Conservation (phyloP, 2,329 filamentous ascomycete species). For the Bipolaris zeicola region DNA sequence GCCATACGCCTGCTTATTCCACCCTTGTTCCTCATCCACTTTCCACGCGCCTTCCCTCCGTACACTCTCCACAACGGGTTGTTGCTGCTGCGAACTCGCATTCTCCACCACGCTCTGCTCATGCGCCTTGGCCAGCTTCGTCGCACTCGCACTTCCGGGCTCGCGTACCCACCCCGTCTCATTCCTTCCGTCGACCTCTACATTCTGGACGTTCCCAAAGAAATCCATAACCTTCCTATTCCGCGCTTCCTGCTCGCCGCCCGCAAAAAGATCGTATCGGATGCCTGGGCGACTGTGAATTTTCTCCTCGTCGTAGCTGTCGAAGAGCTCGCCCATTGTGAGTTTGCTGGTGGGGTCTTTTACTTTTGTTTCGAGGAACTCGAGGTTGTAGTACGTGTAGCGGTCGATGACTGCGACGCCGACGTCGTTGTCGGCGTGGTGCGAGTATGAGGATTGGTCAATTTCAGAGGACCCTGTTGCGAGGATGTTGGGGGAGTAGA, state of each 20-base stretch:
- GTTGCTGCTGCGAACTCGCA: constrained; percentile 28
- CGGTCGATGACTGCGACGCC: constrained; percentile 97
- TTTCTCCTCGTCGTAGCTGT: constrained; percentile 92
- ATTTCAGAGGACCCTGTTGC: constrained; percentile 96
- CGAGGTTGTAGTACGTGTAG: constrained; percentile 98
- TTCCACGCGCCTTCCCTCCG: constrained; percentile 43
- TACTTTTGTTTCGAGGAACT: constrained; percentile 91
- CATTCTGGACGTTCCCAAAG: constrained; percentile 97
- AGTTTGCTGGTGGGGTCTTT: constrained; percentile 84
- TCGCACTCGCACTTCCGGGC: constrained; percentile 74
- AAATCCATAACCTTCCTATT: constrained; percentile 91
- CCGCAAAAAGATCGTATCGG: constrained; percentile 91
- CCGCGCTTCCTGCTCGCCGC: constrained; percentile 77
- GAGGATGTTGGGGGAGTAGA: constrained; percentile 98
- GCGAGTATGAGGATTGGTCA: constrained; percentile 94
- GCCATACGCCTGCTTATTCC: constrained; percentile 50
- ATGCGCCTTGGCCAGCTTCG: constrained; percentile 57
- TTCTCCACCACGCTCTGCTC: constrained; percentile 39
- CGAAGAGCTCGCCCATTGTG: constrained; percentile 91
- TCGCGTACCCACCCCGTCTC: constrained; percentile 66
- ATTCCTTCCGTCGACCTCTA: constrained; percentile 73
- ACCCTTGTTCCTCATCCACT: constrained; percentile 45
- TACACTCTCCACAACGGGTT: constrained; percentile 16
- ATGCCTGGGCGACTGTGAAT: constrained; percentile 93
- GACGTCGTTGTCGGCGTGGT: constrained; percentile 97